A percentile compares a stretch with the other conserved stretches of the same genome.
Evolutionary conservation across 1,284 basidiomycete species (phyloP).

Genomic region (Tausonia pullulans): DNA sequence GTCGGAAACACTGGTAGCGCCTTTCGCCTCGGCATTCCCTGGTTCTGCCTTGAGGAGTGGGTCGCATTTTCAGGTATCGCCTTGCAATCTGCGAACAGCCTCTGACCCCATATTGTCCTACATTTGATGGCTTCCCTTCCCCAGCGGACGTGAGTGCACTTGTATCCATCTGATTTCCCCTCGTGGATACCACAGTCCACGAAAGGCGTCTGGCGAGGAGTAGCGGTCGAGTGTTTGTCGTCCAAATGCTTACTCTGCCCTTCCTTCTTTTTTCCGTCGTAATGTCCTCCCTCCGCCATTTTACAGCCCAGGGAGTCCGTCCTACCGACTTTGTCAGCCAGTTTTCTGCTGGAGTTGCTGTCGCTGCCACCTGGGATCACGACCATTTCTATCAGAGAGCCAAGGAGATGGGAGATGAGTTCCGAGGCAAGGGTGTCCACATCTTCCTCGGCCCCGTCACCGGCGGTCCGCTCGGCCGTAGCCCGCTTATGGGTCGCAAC

Average conservation of each 20-base stretch:
- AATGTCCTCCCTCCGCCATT: not conserved
- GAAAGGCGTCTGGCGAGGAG: too few relatives aligned
- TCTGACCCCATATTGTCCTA: too few relatives aligned
- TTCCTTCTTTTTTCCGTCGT: too few relatives aligned
- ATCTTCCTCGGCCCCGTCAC: conserved; percentile 28
- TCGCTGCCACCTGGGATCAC: conserved; percentile 38
- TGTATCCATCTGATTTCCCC: not conserved
- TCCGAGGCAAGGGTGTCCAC: conserved; percentile 32
- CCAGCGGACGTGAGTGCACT: conserved; percentile 25
- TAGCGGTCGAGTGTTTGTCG: too few relatives aligned
- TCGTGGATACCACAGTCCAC: too few relatives aligned
- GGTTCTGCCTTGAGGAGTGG: conserved; percentile 50
- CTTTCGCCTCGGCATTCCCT: conserved; percentile 40
- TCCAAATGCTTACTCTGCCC: too few relatives aligned
- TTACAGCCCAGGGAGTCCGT: conserved; percentile 1
- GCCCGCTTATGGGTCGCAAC: conserved; percentile 32
- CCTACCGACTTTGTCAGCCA: conserved; percentile 6
- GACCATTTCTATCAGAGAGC: conserved; percentile 33
- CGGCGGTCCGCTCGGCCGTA: conserved; percentile 33
- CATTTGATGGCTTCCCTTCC: too few relatives aligned
- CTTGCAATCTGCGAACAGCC: too few relatives aligned
- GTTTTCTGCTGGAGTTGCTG: conserved; percentile 36
- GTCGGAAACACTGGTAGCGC: conserved; percentile 47
- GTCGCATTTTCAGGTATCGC: too few relatives aligned
- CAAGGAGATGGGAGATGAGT: conserved; percentile 38